Percentiles rank a stretch among this genome's conserved stretches.
These are phyloP conservation scores for Coniferiporia weirii DNA, from an alignment of 1,284 basidiomycete species.

Conservation along the genomic window DNA sequence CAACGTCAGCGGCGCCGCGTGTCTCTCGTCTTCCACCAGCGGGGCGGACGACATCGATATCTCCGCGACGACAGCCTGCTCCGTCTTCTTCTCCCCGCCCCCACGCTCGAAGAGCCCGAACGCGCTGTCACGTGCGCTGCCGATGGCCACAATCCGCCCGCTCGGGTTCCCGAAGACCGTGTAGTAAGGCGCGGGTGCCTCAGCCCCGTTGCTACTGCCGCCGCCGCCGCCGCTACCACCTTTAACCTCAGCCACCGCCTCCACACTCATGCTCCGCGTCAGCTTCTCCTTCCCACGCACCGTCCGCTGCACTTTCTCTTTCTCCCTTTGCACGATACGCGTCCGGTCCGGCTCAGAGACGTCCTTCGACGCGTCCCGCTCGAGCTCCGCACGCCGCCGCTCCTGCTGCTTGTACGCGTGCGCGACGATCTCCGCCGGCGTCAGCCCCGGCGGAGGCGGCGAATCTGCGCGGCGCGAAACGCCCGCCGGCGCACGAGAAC, in stretches of 20 bases:
- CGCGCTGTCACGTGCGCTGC: slow-evolving; percentile 35
- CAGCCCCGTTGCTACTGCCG: too few species aligned
- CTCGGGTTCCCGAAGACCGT: slow-evolving; percentile 47
- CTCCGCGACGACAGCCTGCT: slow-evolving; percentile 13
- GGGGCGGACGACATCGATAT: not conserved
- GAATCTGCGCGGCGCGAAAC: slow-evolving; percentile 5
- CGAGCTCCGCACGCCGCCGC: slow-evolving; percentile 28
- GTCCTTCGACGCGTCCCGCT: slow-evolving; percentile 16
- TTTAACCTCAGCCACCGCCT: slow-evolving; percentile 23
- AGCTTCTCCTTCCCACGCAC: slow-evolving; percentile 17
- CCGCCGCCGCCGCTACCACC: slow-evolving; percentile 14
- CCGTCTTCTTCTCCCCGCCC: slow-evolving; percentile 8
- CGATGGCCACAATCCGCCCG: slow-evolving; percentile 40
- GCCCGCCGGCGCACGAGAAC: not conserved
- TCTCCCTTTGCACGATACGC: slow-evolving; percentile 8
- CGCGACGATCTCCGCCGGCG: slow-evolving; percentile 52
- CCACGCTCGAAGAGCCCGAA: slow-evolving; percentile 20
- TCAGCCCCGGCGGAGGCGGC: slow-evolving; percentile 30
- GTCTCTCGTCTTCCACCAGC: slow-evolving; percentile 5
- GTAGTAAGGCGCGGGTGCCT: slow-evolving; percentile 38
- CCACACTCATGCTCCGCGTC: slow-evolving; percentile 16
- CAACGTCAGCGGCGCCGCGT: slow-evolving; percentile 2
- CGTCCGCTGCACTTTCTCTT: slow-evolving; percentile 9
- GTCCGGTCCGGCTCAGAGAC: slow-evolving; percentile 19
- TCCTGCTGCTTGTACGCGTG: slow-evolving; percentile 55